Evolutionary conservation across 2,329 filamentous ascomycete species (phyloP), one percentile per base, ranked within the genome.

Genomic region (Aspergillus japonicus): DNA sequence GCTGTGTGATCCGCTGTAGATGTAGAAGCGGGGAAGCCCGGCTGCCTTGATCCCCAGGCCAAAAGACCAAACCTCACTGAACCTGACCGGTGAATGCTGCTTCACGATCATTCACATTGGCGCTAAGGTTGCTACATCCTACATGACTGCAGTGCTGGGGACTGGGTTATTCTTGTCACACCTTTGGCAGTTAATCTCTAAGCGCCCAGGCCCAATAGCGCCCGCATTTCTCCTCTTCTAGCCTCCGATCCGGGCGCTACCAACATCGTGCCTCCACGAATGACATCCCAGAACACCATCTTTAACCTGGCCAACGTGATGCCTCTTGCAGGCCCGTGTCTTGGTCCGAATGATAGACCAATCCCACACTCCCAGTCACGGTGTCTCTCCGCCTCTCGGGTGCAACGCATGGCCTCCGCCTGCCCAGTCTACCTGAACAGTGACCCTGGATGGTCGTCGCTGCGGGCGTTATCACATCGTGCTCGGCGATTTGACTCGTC

Each of bases 381-480:
- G n/a, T 49, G 10, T 53, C 29, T 12, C 33, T 16, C 56, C 51
- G 48, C 50, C 55, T 54, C 39, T 33, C 57, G 33, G 35, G 21
- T 58, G 47, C 57, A 61, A 50, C 58, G 49, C 54, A 54, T 49
- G 23, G 31, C 53, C 31, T 56, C 35, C 33, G 39, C 10, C 50
- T 52, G n/a, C 42, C 54, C 33, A 50, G 39, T 44, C 48, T 6
- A 51, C 49, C 33, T 56, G 19, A 47, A 31, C 29, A 14, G 35
- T 35, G 47, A 48, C 48, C 54, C 39, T 56, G 60, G 39, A 44
- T 53, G 48, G 47, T 60, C 57, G 44, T 55, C 57, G 60, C 66
- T 74, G 72, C 71, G 69, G 65, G 66, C 50, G 56, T 64, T 63
- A 66, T 74, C 72, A 74, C 71, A 73, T 67, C 63, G 57, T 59